A percentile compares a stretch with the other conserved stretches of the same genome.
These are phyloP conservation scores for Dalbergia cultrata DNA, from an alignment of 306 rosid genomes.

Conservation along the genomic window DNA sequence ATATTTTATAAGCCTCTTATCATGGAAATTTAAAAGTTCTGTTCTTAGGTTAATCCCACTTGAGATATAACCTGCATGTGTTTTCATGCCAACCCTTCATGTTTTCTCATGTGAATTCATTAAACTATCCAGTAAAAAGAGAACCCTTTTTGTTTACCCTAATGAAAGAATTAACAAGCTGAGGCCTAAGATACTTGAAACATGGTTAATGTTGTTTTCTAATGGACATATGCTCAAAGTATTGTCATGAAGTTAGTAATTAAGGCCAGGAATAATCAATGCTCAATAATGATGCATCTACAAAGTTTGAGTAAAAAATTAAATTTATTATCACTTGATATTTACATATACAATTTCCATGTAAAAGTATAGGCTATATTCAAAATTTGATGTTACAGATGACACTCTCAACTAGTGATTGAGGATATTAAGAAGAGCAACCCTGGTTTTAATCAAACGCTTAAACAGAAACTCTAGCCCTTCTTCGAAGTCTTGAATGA, in stretches of 20 bases:
- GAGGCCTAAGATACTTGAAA: background rate
- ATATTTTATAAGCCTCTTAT: background rate
- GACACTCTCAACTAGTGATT: slow-evolving; percentile 29
- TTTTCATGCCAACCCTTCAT: background rate
- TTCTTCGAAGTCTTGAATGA: slow-evolving; percentile 44
- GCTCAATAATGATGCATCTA: background rate
- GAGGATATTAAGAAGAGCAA: slow-evolving; percentile 48
- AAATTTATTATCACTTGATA: background rate
- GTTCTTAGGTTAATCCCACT: background rate
- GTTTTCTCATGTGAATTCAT: background rate
- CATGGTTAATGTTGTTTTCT: background rate
- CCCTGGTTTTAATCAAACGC: slow-evolving; percentile 44
- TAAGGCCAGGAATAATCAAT: background rate
- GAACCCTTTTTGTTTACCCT: background rate
- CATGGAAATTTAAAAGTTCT: background rate
- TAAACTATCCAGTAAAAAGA: background rate
- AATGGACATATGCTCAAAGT: background rate
- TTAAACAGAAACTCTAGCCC: slow-evolving; percentile 44
- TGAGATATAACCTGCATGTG: background rate
- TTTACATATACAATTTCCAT: background rate
- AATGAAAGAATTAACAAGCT: too few relatives aligned
- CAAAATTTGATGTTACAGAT: background rate
- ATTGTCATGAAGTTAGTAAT: background rate
- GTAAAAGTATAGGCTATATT: background rate
- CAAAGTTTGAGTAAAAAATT: background rate